Base-by-base conservation (phyloP, 768 basidiomycete genomes). In the Lactarius evosmus region DNA sequence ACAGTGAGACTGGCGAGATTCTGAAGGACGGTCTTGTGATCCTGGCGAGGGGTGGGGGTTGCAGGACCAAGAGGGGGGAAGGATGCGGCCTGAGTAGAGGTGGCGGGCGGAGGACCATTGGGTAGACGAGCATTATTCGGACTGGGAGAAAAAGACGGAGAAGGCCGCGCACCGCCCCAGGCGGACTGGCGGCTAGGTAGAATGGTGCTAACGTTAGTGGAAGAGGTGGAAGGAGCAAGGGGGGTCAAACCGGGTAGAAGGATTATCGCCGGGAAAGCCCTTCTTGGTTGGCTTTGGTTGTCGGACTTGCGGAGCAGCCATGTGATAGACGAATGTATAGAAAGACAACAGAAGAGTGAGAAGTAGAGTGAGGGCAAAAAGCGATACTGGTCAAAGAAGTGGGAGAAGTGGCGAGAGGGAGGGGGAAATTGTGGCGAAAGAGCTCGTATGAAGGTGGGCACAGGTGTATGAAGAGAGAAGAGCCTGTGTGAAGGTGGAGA, bases 111-210 rank as follows among this genome's bases (percentile, higher is more conserved):
- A 70, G 73, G 81, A 60, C 68, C 77, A 60, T 74, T 79, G 50
- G 80, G 78, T 27, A 78, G 77, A 55, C 80, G 81, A 40, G 78
- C 72, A 49, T 76, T 65, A 65, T 72, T 72, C 64, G 74, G 70
- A 59, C 66, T 75, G 2, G 88, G 82, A 64, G 87, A 86, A 75
- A 85, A 90, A 2, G 87, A 87, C 19, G 88, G 85, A 56, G 89
- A 88, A 61, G 85, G 79, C 61, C 89, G 85, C 58, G 86, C 75
- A 59, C 83, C 83, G 69, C 82, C 75, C 90, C 89, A 92, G 32
- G 89, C 87, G 66, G 79, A 74, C 58, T 75, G 68, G 62, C 78
- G 76, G 66, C 78, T 82, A 62, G 50, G 55, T 25, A 51, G 17
- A 41, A 52, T 7, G 27, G 29, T 29, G 46, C 7, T 32, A 19